Evolutionary conservation across 352 stramenopile genomes (phyloP), one percentile per base, ranked within the genome.

Genomic region (Phytophthora multivora): DNA sequence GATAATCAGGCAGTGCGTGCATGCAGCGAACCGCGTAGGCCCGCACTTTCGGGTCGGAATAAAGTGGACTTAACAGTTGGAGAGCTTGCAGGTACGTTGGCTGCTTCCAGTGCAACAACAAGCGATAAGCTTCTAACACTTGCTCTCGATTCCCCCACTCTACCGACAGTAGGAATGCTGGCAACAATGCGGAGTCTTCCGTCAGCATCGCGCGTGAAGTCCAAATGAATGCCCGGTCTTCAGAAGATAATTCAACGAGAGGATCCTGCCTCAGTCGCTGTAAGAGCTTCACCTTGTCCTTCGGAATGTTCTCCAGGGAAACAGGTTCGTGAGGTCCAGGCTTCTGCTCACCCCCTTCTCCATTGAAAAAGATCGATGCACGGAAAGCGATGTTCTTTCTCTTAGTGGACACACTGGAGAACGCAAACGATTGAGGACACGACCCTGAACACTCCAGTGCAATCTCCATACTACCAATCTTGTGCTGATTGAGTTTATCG

Each of bases 11-110:
- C 0, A 98, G 56, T 2, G 75, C 75, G 41, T 97, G 83, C 55
- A 98, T 89, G 57, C 86, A 97, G 2, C 89, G 85, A 39, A 98
- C 93, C 15, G 93, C 93, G 51, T 97, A 96, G 1, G 92, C 91
- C n/a, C 93, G 85, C 8, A 98, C 89, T 71, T 97, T 97, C 0
- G 93, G 92, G 54, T 98, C 92, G 12, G 90, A 79, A 54, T 91
- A 97, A 12, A 89, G 64, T 10, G 78, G 76, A 53, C 86, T 95
- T 1, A 98, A 67, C 18, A 98, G 65, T 59, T 97, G 90, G 13
- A 98, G 80, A 2, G 91, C 90, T 56, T 94, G 81, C 8, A 95
- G 50, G 41, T 91, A 93, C 1, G 84, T 92, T 9, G 88, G 85
- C 16, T 84, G 82, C 3, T 74, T 76, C 91, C 90, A 97, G 5